A percentile compares a stretch with the other conserved stretches of the same genome.
Conservation (phyloP, 2,329 filamentous ascomycete species). For the Alternaria sp. region DNA sequence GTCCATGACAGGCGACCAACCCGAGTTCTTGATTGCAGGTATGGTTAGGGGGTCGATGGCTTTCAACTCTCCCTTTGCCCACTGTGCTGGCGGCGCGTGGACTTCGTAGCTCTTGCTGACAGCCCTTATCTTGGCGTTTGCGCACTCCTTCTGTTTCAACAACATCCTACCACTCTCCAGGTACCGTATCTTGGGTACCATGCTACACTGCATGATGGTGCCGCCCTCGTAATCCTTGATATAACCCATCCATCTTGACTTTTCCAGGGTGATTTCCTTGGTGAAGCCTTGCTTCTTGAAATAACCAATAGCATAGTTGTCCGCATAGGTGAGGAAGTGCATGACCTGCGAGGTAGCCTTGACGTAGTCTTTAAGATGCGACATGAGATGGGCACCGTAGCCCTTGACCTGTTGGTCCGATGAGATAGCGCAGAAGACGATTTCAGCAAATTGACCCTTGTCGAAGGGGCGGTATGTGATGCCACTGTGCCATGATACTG, state of each 20-base stretch:
- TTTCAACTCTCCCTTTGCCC: conserved; percentile 73
- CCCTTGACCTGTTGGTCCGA: conserved; percentile 99
- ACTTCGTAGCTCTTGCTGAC: conserved; percentile 89
- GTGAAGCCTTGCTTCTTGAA: conserved; percentile 99
- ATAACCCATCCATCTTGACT: conserved; percentile 96
- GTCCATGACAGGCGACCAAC: conserved; percentile 98
- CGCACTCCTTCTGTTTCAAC: conserved; percentile 94
- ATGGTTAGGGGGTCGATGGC: conserved; percentile 87
- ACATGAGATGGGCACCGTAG: conserved; percentile 98
- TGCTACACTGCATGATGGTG: conserved; percentile 98
- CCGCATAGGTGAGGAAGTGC: conserved; percentile 98
- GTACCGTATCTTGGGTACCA: conserved; percentile 94
- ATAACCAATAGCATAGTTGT: conserved; percentile 98
- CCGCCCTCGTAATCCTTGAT: conserved; percentile 99
- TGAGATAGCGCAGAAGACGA: conserved; percentile 97
- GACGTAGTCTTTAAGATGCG: conserved; percentile 96
- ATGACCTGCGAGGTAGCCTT: conserved; percentile 96
- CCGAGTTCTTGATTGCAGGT: conserved; percentile 85
- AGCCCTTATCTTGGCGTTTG: conserved; percentile 92
- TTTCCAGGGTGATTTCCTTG: conserved; percentile 94
- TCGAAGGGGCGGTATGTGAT: conserved; percentile 98
- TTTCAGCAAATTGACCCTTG: conserved; percentile 91
- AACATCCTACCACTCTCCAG: conserved; percentile 93
- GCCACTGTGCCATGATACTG: conserved; percentile 64
- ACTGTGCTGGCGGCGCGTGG: conserved; percentile 84